These are phyloP conservation scores for Penicillium sp. DNA, from an alignment of 2,329 filamentous ascomycete genomes.

Conservation along the genomic window DNA sequence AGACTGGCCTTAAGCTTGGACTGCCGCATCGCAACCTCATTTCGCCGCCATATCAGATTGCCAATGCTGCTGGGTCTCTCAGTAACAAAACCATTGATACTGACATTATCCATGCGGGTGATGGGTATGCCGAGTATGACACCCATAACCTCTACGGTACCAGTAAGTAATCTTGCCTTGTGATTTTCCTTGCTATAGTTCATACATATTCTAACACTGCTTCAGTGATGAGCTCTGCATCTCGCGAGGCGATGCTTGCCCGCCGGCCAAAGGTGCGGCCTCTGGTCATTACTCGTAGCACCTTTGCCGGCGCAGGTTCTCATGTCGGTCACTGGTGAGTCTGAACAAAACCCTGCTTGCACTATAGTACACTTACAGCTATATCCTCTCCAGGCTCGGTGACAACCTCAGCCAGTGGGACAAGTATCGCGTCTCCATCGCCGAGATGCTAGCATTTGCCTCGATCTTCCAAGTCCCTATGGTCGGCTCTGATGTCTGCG, in stretches of 20 bases:
- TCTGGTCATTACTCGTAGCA: slow-evolving; percentile 68
- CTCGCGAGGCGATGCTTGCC: slow-evolving; percentile 60
- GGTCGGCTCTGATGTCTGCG: slow-evolving; percentile 69
- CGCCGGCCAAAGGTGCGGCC: slow-evolving; percentile 62
- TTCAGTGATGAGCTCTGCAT: slow-evolving; percentile 63
- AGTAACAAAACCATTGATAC: slow-evolving; percentile 60
- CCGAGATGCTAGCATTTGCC: slow-evolving; percentile 56
- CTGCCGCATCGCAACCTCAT: slow-evolving; percentile 60
- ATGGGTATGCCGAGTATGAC: slow-evolving; percentile 65
- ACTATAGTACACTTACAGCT: background rate
- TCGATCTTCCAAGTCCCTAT: slow-evolving; percentile 65
- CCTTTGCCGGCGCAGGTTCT: slow-evolving; percentile 65
- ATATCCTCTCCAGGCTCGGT: slow-evolving; percentile 45
- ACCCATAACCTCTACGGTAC: slow-evolving; percentile 72
- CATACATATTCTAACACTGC: background rate
- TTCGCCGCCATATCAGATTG: slow-evolving; percentile 60
- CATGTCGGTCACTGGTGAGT: slow-evolving; percentile 52
- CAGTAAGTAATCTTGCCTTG: slow-evolving; percentile 34
- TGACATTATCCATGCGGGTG: slow-evolving; percentile 59
- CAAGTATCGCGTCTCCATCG: slow-evolving; percentile 56
- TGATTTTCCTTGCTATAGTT: background rate
- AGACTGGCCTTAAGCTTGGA: slow-evolving; percentile 47
- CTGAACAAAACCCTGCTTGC: slow-evolving; percentile 26
- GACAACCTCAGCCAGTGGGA: slow-evolving; percentile 57
- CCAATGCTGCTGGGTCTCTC: slow-evolving; percentile 53